A percentile compares a stretch with the other conserved stretches of the same genome.
Evolutionary conservation across 2,329 filamentous ascomycete species (phyloP).

Genomic region (Gaeumannomyces sp.): DNA sequence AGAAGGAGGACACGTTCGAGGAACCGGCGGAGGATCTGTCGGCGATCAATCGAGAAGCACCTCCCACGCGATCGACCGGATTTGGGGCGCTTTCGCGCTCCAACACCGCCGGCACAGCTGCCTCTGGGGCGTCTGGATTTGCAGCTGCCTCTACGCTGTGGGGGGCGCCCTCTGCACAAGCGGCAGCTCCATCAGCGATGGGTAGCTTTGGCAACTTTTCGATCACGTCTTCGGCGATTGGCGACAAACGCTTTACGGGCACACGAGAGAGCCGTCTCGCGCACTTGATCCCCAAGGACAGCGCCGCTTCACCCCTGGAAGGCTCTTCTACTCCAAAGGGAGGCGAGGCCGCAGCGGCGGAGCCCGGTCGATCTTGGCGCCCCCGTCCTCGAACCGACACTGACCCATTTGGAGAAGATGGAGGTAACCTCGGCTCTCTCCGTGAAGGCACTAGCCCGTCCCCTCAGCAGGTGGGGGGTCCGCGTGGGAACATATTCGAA

Average conservation of each 20-base stretch:
- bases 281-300: constrained; percentile 75
- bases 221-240: constrained; percentile 50
- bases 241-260: constrained; percentile 68
- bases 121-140: constrained; percentile 33
- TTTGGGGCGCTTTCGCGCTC: constrained; percentile 46
- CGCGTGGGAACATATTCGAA: constrained; percentile 39
- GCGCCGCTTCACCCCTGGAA: constrained; percentile 47
- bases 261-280: constrained; percentile 80
- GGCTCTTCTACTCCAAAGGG: constrained; percentile 30
- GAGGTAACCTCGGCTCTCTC: constrained; percentile 45
- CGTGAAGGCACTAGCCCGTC: constrained; percentile 62
- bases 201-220: constrained; percentile 89
- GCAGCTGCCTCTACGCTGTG: constrained; percentile 38
- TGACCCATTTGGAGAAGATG: constrained; percentile 66
- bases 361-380: constrained; percentile 46
- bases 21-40: constrained; percentile 43
- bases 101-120: constrained; percentile 36
- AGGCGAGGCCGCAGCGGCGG: constrained; percentile 39
- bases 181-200: constrained; percentile 62
- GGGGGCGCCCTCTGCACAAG: constrained; percentile 43
- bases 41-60: constrained; percentile 17
- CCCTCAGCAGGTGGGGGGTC: constrained; percentile 22
- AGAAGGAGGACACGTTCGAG: constrained; percentile 47
- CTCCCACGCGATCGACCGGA: constrained; percentile 25
- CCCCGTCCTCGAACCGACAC: constrained; percentile 63